Evolutionary conservation across 805 yeast species (phyloP).

Genomic region (Candida koratica): DNA sequence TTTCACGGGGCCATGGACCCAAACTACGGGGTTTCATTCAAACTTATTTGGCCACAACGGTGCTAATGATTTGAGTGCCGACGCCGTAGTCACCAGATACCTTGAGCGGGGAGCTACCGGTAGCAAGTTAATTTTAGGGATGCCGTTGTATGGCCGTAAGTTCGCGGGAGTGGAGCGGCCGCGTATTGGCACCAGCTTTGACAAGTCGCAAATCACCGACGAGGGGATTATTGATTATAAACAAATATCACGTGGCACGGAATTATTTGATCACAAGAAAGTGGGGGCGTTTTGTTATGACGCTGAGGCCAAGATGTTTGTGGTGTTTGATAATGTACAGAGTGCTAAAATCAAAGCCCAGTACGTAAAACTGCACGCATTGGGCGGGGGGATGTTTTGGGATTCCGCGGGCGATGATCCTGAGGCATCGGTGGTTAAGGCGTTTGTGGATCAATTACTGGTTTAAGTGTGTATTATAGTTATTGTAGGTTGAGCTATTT

Average conservation of each 20-base stretch:
- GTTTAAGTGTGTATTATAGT: too few species aligned
- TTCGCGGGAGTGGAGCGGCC: slow-evolving; percentile 23
- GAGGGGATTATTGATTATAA: slow-evolving; percentile 52
- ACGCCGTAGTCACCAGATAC: slow-evolving; percentile 46
- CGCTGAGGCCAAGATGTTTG: slow-evolving; percentile 29
- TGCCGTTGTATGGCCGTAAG: slow-evolving; percentile 76
- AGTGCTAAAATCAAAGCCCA: slow-evolving; percentile 55
- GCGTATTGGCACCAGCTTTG: slow-evolving; percentile 43
- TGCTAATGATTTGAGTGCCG: slow-evolving; percentile 43
- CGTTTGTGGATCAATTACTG: slow-evolving; percentile 3
- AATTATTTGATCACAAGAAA: slow-evolving; percentile 45
- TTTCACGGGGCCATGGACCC: slow-evolving; percentile 75
- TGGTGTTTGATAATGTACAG: slow-evolving; percentile 63
- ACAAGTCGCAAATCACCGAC: slow-evolving; percentile 28
- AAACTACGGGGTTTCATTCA: slow-evolving; percentile 60
- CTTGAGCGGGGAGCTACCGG: slow-evolving; percentile 39
- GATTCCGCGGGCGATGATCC: slow-evolving; percentile 74
- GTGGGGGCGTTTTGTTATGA: slow-evolving; percentile 53
- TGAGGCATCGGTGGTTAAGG: slow-evolving; percentile 2
- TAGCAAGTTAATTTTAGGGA: slow-evolving; percentile 65
- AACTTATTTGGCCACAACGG: slow-evolving; percentile 50
- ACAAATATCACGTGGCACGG: slow-evolving; percentile 42
- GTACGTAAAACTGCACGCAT: slow-evolving; percentile 42
- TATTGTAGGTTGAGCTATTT: too few species aligned
- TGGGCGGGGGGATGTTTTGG: slow-evolving; percentile 96